Evolutionary conservation across 2,329 filamentous ascomycete species (phyloP), one percentile per base, ranked within the genome.

Genomic region (Fusarium ambrosium): DNA sequence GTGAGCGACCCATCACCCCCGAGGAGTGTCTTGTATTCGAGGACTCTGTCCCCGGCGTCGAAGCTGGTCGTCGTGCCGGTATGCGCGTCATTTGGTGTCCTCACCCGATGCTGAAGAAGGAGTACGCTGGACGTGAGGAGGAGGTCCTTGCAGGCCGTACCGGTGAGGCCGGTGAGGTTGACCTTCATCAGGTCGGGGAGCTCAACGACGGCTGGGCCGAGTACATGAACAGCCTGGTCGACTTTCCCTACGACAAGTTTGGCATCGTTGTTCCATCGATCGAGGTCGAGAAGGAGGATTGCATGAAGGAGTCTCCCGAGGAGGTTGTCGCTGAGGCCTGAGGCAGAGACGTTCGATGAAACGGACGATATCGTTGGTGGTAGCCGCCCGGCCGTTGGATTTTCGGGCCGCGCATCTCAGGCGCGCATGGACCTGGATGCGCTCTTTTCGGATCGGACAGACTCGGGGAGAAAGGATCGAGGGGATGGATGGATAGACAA

Each of bases 21-120:
- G 93, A 94, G 76, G 96, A 98, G 83, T 98, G 97, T 81, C 87
- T 99, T 18, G 97, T 98, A 0, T 98, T 99, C 79, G 97, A 99
- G 84, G 97, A 99, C 83, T 94, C 93, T 55, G 95, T 98, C 2
- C 94, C 95, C 0, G 97, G 97, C 5, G 95, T 98, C 4, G 97
- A 99, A 84, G 91, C 95, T 3, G 97, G 95, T 6, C 88, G 97
- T 63, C 90, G 97, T 75, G 97, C 97, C 0, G 96, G 96, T 0
- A 98, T 98, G 96, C 91, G 96, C 75, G 95, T 97, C 14, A 88
- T 98, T 1, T 99, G 97, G 97, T 93, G 91, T 77, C 97, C 97
- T 27, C 95, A 98, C 84, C 90, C 91, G 1, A 94, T 91, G 79
- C 85, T 99, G 62, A 87, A 93, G 84, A 86, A 90, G 62, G 94